A percentile compares a stretch with the other conserved stretches of the same genome.
Evolutionary conservation across 2,329 filamentous ascomycete species (phyloP).

Genomic region (Verticillium albo-atrum): DNA sequence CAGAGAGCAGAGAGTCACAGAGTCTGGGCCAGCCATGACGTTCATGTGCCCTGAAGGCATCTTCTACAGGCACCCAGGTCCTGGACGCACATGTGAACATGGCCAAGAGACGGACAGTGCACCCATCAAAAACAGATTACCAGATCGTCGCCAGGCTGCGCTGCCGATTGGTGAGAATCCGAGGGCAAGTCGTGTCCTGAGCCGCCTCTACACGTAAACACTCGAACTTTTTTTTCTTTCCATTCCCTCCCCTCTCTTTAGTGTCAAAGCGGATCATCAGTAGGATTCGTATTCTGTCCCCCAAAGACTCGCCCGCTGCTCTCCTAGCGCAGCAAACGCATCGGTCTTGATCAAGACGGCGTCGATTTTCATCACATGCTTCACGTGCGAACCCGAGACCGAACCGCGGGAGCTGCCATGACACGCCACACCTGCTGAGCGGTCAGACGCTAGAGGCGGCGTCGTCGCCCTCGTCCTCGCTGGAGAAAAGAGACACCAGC

Average conservation of each 20-base stretch:
- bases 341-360: neutral
- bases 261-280: no score
- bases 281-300: neutral
- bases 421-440: neutral
- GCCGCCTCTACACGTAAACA: neutral
- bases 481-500: neutral
- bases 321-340: neutral
- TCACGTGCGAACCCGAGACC: neutral
- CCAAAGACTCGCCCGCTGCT: neutral
- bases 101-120: neutral
- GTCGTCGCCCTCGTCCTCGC: no score
- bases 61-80: neutral
- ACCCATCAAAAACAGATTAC: neutral
- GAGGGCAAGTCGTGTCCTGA: neutral
- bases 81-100: neutral
- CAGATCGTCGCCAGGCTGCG: neutral
- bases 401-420: neutral
- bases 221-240: no score
- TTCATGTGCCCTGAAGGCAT: neutral
- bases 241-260: neutral
- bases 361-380: neutral
- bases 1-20: neutral
- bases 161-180: neutral
- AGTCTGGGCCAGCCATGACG: neutral
- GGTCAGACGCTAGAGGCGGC: neutral